Percentiles rank a stretch among this genome's conserved stretches.
Conservation (phyloP, 495 filamentous ascomycete species). For the Trichoderma erinaceum region DNA sequence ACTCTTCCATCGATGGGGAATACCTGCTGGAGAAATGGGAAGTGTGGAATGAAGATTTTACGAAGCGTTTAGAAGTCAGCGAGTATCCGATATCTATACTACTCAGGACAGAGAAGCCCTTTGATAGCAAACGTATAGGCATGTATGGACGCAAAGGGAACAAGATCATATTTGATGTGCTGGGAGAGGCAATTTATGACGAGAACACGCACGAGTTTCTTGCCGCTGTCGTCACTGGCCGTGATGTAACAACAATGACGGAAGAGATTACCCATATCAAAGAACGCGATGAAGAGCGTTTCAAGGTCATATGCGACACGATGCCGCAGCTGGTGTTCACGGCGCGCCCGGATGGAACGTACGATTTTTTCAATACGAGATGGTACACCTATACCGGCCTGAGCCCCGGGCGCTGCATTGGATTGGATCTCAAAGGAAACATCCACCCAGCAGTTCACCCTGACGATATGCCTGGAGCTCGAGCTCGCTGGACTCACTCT, state of each 20-base stretch:
- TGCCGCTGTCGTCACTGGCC: constrained; percentile 56
- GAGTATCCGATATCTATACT: constrained; percentile 59
- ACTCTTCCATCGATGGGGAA: constrained; percentile 38
- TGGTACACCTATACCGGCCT: constrained; percentile 71
- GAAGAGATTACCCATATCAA: constrained; percentile 55
- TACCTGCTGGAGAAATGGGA: constrained; percentile 49
- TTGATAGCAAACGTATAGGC: constrained; percentile 52
- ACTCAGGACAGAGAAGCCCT: constrained; percentile 47
- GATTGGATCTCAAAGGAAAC: constrained; percentile 33
- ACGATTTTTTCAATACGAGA: constrained; percentile 61
- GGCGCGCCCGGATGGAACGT: constrained; percentile 48
- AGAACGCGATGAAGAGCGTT: constrained; percentile 57
- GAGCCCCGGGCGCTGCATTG: constrained; percentile 43
- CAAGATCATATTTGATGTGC: constrained; percentile 49
- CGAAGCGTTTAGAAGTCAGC: constrained; percentile 41
- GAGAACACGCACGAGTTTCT: constrained; percentile 58
- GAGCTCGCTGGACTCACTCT: constrained; percentile 49
- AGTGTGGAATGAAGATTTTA: constrained; percentile 58
- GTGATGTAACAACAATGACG: constrained; percentile 57
- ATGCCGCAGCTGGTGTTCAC: constrained; percentile 69
- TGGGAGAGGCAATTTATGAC: constrained; percentile 53
- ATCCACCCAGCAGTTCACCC: constrained; percentile 47
- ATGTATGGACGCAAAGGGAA: constrained; percentile 44
- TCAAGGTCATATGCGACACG: constrained; percentile 61
- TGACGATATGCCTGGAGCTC: constrained; percentile 51